phyloP scores from a whole-genome alignment of 2,329 filamentous ascomycete species.

The Microcyclosporella mali region DNA sequence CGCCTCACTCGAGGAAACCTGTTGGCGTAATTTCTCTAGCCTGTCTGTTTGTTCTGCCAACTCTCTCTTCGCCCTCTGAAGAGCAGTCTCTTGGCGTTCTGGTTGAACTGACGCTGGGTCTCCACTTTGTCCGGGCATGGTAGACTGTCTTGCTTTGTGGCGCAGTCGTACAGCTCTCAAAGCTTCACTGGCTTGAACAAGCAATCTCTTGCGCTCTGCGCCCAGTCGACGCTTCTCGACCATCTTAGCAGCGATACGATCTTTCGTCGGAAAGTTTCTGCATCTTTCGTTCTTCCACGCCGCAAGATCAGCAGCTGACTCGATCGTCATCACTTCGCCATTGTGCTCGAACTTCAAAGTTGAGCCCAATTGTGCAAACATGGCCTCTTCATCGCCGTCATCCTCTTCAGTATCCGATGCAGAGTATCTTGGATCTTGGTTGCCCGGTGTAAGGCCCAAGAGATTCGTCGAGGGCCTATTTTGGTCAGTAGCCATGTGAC shows the following conservation, averaged over 20 bases:
- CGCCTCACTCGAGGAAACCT: conserved; percentile 17
- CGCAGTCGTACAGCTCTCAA: conserved; percentile 2
- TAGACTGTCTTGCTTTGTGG: no score
- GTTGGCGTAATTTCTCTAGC: conserved; percentile 33
- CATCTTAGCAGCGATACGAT: conserved; percentile 55
- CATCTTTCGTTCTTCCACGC: conserved; percentile 76
- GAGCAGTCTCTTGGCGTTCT: conserved; percentile 3
- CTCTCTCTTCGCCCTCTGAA: conserved; percentile 15
- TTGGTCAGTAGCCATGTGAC: no score
- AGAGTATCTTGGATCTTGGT: conserved; percentile 15
- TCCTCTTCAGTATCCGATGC: conserved; percentile 54
- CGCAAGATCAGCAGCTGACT: conserved; percentile 60
- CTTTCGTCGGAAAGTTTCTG: conserved; percentile 72
- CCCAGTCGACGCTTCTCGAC: conserved; percentile 26
- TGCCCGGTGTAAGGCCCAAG: conserved; percentile 59
- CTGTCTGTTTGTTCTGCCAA: conserved; percentile 13
- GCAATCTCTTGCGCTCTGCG: conserved; percentile 30
- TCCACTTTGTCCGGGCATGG: neutral
- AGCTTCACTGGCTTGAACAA: conserved; percentile 21
- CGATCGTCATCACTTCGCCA: conserved; percentile 49
- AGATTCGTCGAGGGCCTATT: conserved; percentile 57
- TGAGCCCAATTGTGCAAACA: conserved; percentile 31
- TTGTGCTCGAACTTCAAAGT: conserved; percentile 47
- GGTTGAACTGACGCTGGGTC: neutral
- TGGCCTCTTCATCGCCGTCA: conserved; percentile 63